These are phyloP conservation scores for Zygoascus meyerae DNA, from an alignment of 1,139 yeast species.

Conservation along the genomic window DNA sequence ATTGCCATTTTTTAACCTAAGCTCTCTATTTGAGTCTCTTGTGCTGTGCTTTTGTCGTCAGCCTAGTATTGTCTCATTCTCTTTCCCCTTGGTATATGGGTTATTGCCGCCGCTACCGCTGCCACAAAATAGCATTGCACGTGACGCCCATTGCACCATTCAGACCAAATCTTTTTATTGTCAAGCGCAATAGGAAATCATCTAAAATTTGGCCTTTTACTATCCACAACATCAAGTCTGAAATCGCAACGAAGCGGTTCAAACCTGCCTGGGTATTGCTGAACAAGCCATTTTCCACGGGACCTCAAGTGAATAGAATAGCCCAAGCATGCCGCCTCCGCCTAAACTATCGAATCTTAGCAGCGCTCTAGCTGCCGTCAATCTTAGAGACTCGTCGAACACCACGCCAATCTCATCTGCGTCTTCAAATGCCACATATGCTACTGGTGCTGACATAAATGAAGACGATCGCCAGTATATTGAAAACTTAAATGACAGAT, in stretches of 20 bases:
- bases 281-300: too few relatives aligned
- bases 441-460: constrained; percentile 5
- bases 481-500: constrained; percentile 2
- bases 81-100: not conserved
- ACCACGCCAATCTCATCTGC: not conserved
- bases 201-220: not conserved
- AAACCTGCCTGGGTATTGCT: too few relatives aligned
- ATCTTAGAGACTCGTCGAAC: constrained; percentile 16
- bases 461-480: constrained; percentile 2
- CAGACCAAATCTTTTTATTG: not conserved
- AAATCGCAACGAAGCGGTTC: too few relatives aligned
- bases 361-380: constrained; percentile 30
- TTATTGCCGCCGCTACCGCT: not conserved
- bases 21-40: too few relatives aligned
- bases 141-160: not conserved
- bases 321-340: constrained; percentile 12
- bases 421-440: constrained; percentile 3
- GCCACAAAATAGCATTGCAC: not conserved
- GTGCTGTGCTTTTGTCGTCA: too few relatives aligned
- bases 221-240: not conserved
- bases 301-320: too few relatives aligned
- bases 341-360: constrained; percentile 27
- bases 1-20: too few relatives aligned
- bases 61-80: too few relatives aligned
- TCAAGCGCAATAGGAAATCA: not conserved